Base-by-base conservation (phyloP, 1,284 basidiomycete species). In the Cryptococcus amylolentus region DNA sequence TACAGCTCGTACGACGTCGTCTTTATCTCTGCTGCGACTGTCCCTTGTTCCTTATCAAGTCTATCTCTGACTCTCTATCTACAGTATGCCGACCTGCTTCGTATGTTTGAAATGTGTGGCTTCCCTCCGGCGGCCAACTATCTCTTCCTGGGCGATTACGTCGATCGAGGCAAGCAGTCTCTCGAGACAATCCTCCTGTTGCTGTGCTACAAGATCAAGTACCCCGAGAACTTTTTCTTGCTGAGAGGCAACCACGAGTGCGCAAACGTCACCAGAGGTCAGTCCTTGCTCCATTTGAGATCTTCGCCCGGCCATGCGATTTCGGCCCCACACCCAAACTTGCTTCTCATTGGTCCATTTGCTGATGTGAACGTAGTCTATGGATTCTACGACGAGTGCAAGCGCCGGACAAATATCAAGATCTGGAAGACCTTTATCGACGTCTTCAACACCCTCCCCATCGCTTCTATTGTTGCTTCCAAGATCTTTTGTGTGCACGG, bases 131-230 rank as follows among this genome's bases (percentile, higher is more conserved):
- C 88, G 9, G 88, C 94, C 62, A 99, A 99, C 77, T 99, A 98
- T 77, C 88, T 99, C 59, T 98, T 99, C 82, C 83, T 98, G 37
- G 95, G 95, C 51, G 95, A 98, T 80, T 98, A 98, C 70, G 96
- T 99, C 66, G 96, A 99, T 79, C 83, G 96, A 63, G 96, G 96
- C 55, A 98, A 98, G 81, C 96, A 98, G 80, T 93, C 89, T 69
- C 84, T 99, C 55, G 96, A 99, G 78, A 98, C 96, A 10, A 98
- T 99, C 69, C 84, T 98, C 31, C 84, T 99, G 48, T 82, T 99
- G 38, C 82, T 98, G 39, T 98, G 94, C 78, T 98, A 98, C 85
- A 99, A 99, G 83, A 91, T 97, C 81, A 98, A 98, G 80, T 99
- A 95, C 78, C 96, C 96, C 3, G 96, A 99, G 80, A 98, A 98